Evolutionary conservation across 2,329 filamentous ascomycete genomes (phyloP).

Genomic region (Shiraia bambusicola): DNA sequence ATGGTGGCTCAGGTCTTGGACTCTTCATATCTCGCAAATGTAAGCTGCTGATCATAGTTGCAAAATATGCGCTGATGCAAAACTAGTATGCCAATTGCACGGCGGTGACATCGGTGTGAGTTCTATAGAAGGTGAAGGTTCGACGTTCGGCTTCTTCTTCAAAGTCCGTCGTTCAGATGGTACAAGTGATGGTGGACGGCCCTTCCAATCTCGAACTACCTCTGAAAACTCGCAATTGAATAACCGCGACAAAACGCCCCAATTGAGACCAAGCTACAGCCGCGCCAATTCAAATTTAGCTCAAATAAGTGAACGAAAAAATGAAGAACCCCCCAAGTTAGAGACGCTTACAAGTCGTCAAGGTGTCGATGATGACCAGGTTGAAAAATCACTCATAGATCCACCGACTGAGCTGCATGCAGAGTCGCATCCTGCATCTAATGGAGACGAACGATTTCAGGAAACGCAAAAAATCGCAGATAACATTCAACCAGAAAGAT

Average conservation of each 20-base stretch:
- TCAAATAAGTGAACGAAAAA: conserved; percentile 25
- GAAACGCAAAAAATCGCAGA: conserved; percentile 25
- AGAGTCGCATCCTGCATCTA: conserved; percentile 30
- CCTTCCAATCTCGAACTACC: conserved; percentile 26
- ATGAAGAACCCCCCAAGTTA: conserved; percentile 13
- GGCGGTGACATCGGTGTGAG: conserved; percentile 43
- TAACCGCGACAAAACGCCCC: conserved; percentile 11
- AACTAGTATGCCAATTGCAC: conserved; percentile 39
- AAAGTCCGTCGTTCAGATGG: conserved; percentile 34
- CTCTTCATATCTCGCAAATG: conserved; percentile 43
- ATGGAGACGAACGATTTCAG: conserved; percentile 21
- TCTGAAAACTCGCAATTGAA: conserved; percentile 21
- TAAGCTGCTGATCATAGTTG: conserved; percentile 9
- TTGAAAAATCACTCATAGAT: conserved; percentile 31
- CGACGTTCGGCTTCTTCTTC: conserved; percentile 44
- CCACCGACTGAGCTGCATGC: conserved; percentile 35
- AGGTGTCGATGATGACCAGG: conserved; percentile 13
- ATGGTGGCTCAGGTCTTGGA: conserved; percentile 46
- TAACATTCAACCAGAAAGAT: conserved; percentile 9
- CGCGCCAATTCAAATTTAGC: conserved; percentile 31
- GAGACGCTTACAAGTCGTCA: conserved; percentile 10
- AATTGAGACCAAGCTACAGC: conserved; percentile 27
- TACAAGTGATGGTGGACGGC: conserved; percentile 23
- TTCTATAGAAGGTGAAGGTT: conserved; percentile 38
- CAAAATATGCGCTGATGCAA: conserved; percentile 3